phyloP scores from a whole-genome alignment of 1,284 basidiomycete genomes.

The Tetrapyrgos nigripes region DNA sequence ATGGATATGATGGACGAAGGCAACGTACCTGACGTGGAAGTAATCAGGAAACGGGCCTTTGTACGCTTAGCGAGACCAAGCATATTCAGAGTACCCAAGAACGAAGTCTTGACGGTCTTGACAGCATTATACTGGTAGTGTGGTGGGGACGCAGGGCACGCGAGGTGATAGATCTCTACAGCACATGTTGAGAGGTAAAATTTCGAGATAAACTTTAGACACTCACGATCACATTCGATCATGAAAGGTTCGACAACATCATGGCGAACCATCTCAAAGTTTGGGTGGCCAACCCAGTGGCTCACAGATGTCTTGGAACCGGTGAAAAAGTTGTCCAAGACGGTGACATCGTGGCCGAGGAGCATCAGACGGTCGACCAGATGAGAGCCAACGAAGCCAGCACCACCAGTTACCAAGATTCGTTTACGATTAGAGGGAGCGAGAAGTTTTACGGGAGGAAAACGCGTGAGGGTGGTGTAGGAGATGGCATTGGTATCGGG shows the following conservation, averaged over 20 bases:
- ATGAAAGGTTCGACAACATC: constrained; percentile 97
- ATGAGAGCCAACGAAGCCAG: constrained; percentile 98
- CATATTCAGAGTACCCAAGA: constrained; percentile 98
- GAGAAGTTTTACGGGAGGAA: constrained; percentile 90
- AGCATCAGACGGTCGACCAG: constrained; percentile 97
- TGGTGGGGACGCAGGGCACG: constrained; percentile 94
- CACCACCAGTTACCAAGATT: constrained; percentile 93
- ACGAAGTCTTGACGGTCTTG: constrained; percentile 98
- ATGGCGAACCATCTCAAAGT: constrained; percentile 97
- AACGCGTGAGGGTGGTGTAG: constrained; percentile 89
- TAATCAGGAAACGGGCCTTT: constrained; percentile 96
- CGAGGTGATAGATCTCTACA: constrained; percentile 94
- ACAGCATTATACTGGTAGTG: constrained; percentile 96
- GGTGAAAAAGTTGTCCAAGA: constrained; percentile 98
- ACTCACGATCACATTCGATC: constrained; percentile 95
- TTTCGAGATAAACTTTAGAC: background rate
- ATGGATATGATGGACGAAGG: constrained; percentile 8
- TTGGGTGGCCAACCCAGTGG: constrained; percentile 96
- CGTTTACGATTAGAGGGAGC: constrained; percentile 83
- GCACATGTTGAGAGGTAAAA: constrained; percentile 4
- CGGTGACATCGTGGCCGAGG: constrained; percentile 96
- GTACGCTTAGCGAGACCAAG: constrained; percentile 97
- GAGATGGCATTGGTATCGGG: constrained; percentile 82
- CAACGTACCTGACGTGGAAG: constrained; percentile 83
- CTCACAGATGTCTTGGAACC: constrained; percentile 94